Percentiles rank a stretch among this genome's conserved stretches.
Conservation (phyloP, 306 rosid species). For the Acacia crassicarpa region DNA sequence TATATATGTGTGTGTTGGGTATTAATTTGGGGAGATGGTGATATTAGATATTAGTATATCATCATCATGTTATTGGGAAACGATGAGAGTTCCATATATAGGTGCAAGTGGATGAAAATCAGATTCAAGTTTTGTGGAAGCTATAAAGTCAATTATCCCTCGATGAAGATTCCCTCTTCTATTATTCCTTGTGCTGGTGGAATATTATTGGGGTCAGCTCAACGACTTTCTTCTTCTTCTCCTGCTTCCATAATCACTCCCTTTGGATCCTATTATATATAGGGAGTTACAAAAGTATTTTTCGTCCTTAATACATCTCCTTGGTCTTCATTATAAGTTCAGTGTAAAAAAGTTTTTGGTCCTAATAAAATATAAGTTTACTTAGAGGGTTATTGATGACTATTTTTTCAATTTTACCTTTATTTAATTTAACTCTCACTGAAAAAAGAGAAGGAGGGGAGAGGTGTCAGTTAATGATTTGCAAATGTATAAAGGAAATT, state of each 20-base stretch:
- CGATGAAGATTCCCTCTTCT: conserved; percentile 32
- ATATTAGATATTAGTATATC: conserved; percentile 27
- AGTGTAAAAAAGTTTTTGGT: too few relatives aligned
- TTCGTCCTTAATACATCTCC: too few relatives aligned
- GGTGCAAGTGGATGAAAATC: conserved; percentile 52
- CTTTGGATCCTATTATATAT: too few relatives aligned
- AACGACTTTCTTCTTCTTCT: conserved; percentile 5
- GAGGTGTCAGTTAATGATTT: too few relatives aligned
- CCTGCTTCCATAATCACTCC: conserved; percentile 18
- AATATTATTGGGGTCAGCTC: conserved; percentile 64
- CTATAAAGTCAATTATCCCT: conserved; percentile 51
- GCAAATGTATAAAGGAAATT: too few relatives aligned
- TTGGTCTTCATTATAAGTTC: too few relatives aligned
- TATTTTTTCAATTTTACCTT: too few relatives aligned
- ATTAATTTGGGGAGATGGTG: conserved; percentile 31
- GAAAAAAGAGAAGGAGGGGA: too few relatives aligned
- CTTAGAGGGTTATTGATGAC: too few relatives aligned
- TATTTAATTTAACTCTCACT: too few relatives aligned
- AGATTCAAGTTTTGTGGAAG: conserved; percentile 48
- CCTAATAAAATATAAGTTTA: too few relatives aligned
- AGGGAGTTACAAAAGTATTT: too few relatives aligned
- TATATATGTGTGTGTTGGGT: not conserved
- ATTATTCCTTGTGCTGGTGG: conserved; percentile 38
- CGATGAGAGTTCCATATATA: conserved; percentile 44
- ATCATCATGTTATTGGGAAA: conserved; percentile 46